Evolutionary conservation across 2,329 filamentous ascomycete genomes (phyloP), one percentile per base, ranked within the genome.

Genomic region (Colletotrichum eremochloae): DNA sequence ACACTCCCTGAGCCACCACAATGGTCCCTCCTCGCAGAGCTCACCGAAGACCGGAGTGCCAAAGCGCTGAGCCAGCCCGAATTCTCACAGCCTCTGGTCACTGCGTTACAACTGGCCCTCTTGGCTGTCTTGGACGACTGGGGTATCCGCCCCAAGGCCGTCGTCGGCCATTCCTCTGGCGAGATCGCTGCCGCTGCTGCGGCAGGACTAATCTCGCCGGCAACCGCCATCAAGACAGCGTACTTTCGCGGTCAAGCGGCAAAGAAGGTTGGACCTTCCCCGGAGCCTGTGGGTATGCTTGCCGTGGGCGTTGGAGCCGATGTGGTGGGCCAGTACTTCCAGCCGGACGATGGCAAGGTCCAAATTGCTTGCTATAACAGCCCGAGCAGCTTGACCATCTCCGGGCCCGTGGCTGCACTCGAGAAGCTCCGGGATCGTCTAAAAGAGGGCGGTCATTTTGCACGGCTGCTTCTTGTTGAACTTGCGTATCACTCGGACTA

Each of bases 31-130:
- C 18, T 75, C 1, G 40, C 8, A 0, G 77, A 79, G 66, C 70
- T 80, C 1, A 75, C 71, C 5, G 63, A 77, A 11, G n/a, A 44
- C 6, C 36, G 33, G 18, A 58, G 5, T 12, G n/a, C 24, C 69
- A 75, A 3, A 42, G 24, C 14, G 1, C 71, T 1, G 73, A 75
- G 5, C 44, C 66, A 72, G 5, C 75, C 78, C 0, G 80, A 81
- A 4, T 74, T 88, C 31, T 82, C 85, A 9, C 81, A 83, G 63
- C 78, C 82, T 8, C 50, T 80, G 0, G 81, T 78, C 53, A 83
- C 81, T 6, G 80, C 81, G 0, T 31, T 84, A 1, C 82, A 83
- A 66, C 68, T 84, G 12, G 79, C 62, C 15, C 61, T 83, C 2
- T 74, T 82, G 0, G 76, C 78, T 15, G 66, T 81, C 0, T 71